These are phyloP conservation scores for Effrenium voratum DNA, from an alignment of 73 alveolate species.

Conservation along the genomic window DNA sequence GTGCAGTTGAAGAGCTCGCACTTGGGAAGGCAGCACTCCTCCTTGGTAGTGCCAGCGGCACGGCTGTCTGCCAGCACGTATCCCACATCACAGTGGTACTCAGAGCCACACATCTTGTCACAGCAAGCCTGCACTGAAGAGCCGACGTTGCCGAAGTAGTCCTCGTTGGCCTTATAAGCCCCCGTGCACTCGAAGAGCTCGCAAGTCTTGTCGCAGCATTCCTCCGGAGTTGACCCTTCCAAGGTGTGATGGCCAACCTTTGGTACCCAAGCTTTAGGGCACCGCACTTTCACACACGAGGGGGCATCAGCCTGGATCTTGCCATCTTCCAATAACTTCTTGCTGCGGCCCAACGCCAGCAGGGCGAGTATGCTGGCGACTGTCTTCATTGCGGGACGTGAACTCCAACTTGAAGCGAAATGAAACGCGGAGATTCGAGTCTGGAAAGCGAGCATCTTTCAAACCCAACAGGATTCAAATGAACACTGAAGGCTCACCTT, in stretches of 20 bases:
- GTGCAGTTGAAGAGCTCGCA: not conserved
- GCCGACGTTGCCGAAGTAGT: slow-evolving; percentile 6
- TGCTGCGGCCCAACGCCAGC: not conserved
- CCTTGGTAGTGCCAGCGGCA: not conserved
- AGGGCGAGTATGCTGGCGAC: slow-evolving; percentile 32
- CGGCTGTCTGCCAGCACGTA: not conserved
- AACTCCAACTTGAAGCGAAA: too few species aligned
- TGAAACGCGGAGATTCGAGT: too few species aligned
- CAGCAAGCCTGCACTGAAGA: not conserved
- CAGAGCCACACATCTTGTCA: slow-evolving; percentile 17
- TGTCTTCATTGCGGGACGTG: slow-evolving; percentile 76
- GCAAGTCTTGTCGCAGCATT: not conserved
- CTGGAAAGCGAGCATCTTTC: too few species aligned
- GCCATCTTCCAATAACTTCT: too few species aligned
- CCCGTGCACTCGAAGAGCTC: not conserved
- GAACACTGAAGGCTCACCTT: too few species aligned
- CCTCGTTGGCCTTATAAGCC: not conserved
- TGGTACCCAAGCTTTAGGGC: not conserved
- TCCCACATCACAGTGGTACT: slow-evolving; percentile 11
- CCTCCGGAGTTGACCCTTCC: not conserved
- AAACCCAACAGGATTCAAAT: too few species aligned
- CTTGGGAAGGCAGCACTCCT: slow-evolving; percentile 34
- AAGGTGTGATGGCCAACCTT: not conserved
- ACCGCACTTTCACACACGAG: not conserved
- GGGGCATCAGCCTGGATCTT: not conserved